Conservation (phyloP, 2,329 filamentous ascomycete genomes). For the Sclerotinia subarctica region DNA sequence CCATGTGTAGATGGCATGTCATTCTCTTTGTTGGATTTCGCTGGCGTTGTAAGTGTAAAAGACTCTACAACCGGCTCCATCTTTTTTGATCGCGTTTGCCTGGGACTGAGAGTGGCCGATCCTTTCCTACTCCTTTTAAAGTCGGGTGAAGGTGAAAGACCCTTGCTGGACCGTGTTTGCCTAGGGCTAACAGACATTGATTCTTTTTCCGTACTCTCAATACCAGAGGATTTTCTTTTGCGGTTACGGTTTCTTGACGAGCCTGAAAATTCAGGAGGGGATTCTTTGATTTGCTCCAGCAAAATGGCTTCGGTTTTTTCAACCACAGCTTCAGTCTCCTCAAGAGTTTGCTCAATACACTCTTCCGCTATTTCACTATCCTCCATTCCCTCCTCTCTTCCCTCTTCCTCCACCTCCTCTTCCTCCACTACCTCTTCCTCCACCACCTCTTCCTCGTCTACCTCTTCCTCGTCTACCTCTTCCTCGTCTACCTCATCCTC, state of each 20-base stretch:
- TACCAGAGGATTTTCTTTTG: not conserved
- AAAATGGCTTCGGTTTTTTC: not conserved
- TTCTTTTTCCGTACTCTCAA: not conserved
- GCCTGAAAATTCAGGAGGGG: not conserved
- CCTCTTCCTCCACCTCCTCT: too few species aligned
- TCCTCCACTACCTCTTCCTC: not conserved
- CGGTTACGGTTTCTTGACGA: not conserved
- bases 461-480: too few species aligned
- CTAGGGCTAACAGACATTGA: not conserved
- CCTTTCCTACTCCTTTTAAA: not conserved
- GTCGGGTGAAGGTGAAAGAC: not conserved
- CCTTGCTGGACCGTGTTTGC: not conserved
- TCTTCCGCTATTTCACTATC: not conserved
- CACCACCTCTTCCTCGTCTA: too few species aligned
- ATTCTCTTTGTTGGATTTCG: slow-evolving; percentile 9
- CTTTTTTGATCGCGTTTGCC: slow-evolving; percentile 17
- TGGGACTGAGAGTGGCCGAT: not conserved
- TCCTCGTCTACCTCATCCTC: not conserved
- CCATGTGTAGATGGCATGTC: not conserved
- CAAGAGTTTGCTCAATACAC: not conserved
- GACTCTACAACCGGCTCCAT: slow-evolving; percentile 4
- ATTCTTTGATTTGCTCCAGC: slow-evolving; percentile 2
- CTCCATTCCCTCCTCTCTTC: too few species aligned
- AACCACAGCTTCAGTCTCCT: not conserved
- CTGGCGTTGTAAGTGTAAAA: slow-evolving; percentile 10